phyloP scores from a whole-genome alignment of 2,329 filamentous ascomycete genomes.

The Trichophyton equinum region DNA sequence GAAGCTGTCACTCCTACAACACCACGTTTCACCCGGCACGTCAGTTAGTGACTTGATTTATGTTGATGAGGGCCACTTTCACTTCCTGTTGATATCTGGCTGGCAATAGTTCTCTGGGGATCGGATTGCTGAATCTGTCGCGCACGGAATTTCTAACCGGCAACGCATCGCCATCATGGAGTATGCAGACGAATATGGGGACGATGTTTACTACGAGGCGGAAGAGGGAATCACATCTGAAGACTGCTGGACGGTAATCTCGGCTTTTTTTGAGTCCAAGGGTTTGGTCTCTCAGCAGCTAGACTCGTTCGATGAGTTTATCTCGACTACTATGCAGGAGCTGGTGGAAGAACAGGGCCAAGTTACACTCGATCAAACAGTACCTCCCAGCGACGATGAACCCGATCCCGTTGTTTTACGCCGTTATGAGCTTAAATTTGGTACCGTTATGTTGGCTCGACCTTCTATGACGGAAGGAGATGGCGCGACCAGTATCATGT shows the following conservation, averaged over 20 bases:
- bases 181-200: slow-evolving; percentile 54
- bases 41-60: not conserved
- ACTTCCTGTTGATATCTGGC: not conserved
- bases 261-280: slow-evolving; percentile 91
- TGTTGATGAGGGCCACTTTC: not conserved
- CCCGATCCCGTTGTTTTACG: slow-evolving; percentile 67
- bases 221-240: slow-evolving; percentile 77
- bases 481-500: slow-evolving; percentile 69
- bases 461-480: slow-evolving; percentile 90
- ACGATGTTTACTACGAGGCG: slow-evolving; percentile 54
- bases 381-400: slow-evolving; percentile 62
- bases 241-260: slow-evolving; percentile 97
- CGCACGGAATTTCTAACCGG: not conserved
- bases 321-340: slow-evolving; percentile 84
- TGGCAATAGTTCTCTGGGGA: slow-evolving; percentile 9
- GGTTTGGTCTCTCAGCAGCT: slow-evolving; percentile 94
- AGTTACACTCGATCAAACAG: slow-evolving; percentile 86
- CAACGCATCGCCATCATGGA: slow-evolving; percentile 31
- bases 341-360: slow-evolving; percentile 84
- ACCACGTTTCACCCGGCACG: not conserved
- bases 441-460: slow-evolving; percentile 73
- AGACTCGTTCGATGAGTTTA: slow-evolving; percentile 97
- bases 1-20: not conserved
- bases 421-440: slow-evolving; percentile 91
- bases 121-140: slow-evolving; percentile 5